phyloP scores from a whole-genome alignment of 169 alveolate genomes.

The Eimeria zaria region DNA sequence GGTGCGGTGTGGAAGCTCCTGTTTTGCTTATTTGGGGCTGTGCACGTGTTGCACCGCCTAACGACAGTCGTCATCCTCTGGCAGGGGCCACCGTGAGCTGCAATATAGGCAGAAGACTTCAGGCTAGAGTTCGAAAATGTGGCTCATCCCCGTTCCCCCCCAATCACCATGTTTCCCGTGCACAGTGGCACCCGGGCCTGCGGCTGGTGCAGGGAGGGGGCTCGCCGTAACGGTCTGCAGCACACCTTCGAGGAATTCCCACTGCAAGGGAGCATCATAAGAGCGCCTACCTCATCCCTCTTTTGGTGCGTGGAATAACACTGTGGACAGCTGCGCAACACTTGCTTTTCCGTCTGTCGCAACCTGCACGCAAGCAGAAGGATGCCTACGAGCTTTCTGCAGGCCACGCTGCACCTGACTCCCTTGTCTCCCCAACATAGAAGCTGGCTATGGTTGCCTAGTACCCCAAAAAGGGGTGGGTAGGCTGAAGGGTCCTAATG shows the following conservation, averaged over 20 bases:
- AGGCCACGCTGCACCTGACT: not conserved
- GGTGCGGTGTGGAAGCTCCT: not conserved
- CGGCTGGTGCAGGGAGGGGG: not conserved
- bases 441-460: too few relatives aligned
- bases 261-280: not conserved
- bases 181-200: not conserved
- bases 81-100: not conserved
- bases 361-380: not conserved
- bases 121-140: not conserved
- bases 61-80: not conserved
- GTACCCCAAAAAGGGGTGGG: too few relatives aligned
- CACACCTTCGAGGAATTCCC: not conserved
- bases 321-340: not conserved
- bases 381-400: not conserved
- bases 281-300: not conserved
- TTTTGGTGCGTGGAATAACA: not conserved
- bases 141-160: not conserved
- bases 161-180: not conserved
- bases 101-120: not conserved
- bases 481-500: too few relatives aligned
- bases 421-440: too few relatives aligned
- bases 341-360: not conserved
- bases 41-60: conserved; percentile 9
- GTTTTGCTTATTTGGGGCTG: not conserved
- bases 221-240: not conserved